phyloP scores from a whole-genome alignment of 805 yeast genomes.

The Sugiyamaella smithiae region DNA sequence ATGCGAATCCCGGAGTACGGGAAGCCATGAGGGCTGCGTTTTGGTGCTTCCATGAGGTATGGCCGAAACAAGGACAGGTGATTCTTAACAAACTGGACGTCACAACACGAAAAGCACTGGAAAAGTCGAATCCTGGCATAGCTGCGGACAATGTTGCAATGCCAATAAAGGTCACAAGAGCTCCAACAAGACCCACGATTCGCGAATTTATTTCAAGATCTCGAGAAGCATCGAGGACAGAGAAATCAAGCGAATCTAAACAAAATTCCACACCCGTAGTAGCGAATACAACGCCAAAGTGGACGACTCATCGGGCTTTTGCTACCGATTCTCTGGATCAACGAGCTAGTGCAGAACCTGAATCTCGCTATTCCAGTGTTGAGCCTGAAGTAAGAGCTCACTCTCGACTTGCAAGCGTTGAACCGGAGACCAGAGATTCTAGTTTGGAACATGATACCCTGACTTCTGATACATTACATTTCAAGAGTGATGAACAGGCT shows the following conservation, averaged over 20 bases:
- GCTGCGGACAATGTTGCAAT: background rate
- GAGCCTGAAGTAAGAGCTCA: too few relatives aligned
- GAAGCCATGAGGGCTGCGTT: slow-evolving; percentile 69
- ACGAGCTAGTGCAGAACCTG: too few relatives aligned
- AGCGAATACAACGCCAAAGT: too few relatives aligned
- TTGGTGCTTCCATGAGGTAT: slow-evolving; percentile 62
- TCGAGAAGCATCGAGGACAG: slow-evolving; percentile 10
- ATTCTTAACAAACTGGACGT: slow-evolving; percentile 41
- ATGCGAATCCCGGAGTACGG: slow-evolving; percentile 78
- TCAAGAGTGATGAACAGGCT: too few relatives aligned
- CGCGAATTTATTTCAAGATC: slow-evolving; percentile 22
- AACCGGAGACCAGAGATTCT: too few relatives aligned
- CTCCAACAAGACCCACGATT: slow-evolving; percentile 13
- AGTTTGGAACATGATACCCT: too few relatives aligned
- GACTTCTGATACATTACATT: too few relatives aligned
- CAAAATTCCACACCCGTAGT: slow-evolving; percentile 1
- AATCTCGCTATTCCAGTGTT: too few relatives aligned
- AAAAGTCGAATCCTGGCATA: slow-evolving; percentile 49
- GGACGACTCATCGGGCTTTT: too few relatives aligned
- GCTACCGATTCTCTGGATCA: too few relatives aligned
- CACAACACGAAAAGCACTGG: slow-evolving; percentile 56
- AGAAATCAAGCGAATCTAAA: background rate
- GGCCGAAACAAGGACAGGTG: slow-evolving; percentile 50
- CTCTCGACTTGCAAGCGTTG: too few relatives aligned
- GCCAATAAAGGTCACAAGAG: slow-evolving; percentile 7